These are phyloP conservation scores for Penicillium cosmopolitanum DNA, from an alignment of 495 filamentous ascomycete species.

Conservation along the genomic window DNA sequence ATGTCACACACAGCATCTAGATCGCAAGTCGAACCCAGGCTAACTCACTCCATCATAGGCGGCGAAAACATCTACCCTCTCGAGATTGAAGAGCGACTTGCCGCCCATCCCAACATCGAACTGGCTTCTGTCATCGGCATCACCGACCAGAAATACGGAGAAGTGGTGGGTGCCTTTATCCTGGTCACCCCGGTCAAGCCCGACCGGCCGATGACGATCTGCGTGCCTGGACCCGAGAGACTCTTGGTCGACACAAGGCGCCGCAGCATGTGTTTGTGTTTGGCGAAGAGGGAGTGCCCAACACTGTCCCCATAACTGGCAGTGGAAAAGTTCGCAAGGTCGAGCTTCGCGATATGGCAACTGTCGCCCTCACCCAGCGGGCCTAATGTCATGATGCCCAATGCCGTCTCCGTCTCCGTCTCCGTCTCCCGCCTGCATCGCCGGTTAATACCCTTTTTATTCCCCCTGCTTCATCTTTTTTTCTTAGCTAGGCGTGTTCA, in stretches of 20 bases:
- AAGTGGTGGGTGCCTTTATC: conserved; percentile 69
- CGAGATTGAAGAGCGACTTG: conserved; percentile 71
- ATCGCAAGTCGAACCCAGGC: not conserved
- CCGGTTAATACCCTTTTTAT: conserved; percentile 10
- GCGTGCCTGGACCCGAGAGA: conserved; percentile 60
- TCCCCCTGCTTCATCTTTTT: not conserved
- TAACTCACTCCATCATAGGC: conserved; percentile 21
- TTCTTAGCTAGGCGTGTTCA: not conserved
- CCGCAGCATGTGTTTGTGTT: conserved; percentile 69
- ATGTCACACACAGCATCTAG: not conserved
- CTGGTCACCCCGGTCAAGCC: conserved; percentile 28
- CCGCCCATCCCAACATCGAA: conserved; percentile 56
- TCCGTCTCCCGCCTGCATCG: not conserved
- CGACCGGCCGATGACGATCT: conserved; percentile 54
- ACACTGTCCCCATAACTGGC: conserved; percentile 63
- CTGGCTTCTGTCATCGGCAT: conserved; percentile 66
- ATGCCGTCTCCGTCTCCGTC: not conserved
- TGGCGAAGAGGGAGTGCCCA: conserved; percentile 60
- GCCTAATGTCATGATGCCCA: not conserved
- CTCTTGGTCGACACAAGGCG: conserved; percentile 68
- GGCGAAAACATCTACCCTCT: conserved; percentile 85
- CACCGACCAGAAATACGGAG: conserved; percentile 64
- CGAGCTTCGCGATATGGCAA: conserved; percentile 62
- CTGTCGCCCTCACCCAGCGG: conserved; percentile 44
- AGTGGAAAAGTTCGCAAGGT: conserved; percentile 75